Conservation (phyloP, 148 eudicot genomes). For the Spergularia marina region DNA sequence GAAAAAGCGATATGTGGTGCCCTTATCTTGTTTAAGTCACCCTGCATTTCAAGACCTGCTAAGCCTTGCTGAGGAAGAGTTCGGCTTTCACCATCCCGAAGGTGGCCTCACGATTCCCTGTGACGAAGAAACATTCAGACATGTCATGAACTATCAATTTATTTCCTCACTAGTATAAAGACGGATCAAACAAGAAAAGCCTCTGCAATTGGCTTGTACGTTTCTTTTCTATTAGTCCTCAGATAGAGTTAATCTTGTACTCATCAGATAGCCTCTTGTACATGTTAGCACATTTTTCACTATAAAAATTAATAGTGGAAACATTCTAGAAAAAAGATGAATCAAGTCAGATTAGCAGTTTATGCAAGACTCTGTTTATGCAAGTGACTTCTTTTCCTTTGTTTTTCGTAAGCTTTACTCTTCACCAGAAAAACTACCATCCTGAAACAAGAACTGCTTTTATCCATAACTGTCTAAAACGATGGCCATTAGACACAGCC, state of each 20-base stretch:
- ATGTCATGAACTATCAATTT: background rate
- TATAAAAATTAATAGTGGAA: background rate
- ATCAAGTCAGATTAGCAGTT: background rate
- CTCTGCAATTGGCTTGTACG: background rate
- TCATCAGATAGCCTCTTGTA: background rate
- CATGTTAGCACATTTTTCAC: background rate
- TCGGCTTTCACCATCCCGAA: constrained; percentile 35
- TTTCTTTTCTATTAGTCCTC: background rate
- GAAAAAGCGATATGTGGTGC: constrained; percentile 33
- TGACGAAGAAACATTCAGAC: constrained; percentile 30
- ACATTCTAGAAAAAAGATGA: background rate
- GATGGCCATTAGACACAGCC: too few species aligned
- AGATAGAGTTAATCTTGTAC: background rate
- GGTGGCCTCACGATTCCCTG: constrained; percentile 41
- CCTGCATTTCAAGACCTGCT: constrained; percentile 36
- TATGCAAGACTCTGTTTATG: background rate
- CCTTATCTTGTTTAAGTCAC: constrained; percentile 35
- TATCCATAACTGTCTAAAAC: too few species aligned
- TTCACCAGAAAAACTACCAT: background rate
- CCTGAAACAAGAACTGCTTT: too few species aligned
- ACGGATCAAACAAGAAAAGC: background rate
- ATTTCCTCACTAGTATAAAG: background rate
- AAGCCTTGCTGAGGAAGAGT: constrained; percentile 37
- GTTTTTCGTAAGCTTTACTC: background rate
- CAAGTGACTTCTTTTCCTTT: background rate